A percentile compares a stretch with the other conserved stretches of the same genome.
Conservation (phyloP, 768 basidiomycete species). For the Leucosporidium creatinivorum region DNA sequence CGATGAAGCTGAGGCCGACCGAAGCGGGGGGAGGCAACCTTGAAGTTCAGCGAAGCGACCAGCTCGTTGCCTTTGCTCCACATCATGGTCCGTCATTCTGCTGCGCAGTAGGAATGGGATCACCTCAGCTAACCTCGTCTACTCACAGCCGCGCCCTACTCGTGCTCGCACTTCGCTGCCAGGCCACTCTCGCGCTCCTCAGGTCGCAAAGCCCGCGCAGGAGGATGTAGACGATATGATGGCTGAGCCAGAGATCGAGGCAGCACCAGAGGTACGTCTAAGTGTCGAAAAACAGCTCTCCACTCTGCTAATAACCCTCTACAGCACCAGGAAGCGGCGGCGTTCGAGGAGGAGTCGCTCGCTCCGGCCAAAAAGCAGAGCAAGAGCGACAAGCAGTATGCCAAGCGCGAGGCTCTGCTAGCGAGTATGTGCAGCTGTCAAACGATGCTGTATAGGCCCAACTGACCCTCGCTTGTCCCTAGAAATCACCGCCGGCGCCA, state of each 20-base stretch:
- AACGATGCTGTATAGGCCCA: not conserved
- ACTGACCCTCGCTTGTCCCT: not conserved
- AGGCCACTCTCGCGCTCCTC: slow-evolving; percentile 11
- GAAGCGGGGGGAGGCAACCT: not conserved
- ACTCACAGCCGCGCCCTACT: slow-evolving; percentile 15
- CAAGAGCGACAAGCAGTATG: slow-evolving; percentile 32
- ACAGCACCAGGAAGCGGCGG: not conserved
- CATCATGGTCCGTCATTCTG: not conserved
- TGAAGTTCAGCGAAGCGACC: not conserved
- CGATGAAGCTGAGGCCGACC: slow-evolving; percentile 45
- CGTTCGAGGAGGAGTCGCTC: not conserved
- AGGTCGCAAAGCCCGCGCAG: not conserved
- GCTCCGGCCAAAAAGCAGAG: slow-evolving; percentile 7
- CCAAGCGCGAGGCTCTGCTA: slow-evolving; percentile 29
- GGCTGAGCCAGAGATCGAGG: not conserved
- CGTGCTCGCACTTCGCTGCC: slow-evolving; percentile 28
- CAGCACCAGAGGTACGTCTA: not conserved
- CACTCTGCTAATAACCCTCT: too few relatives aligned
- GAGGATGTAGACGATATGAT: not conserved
- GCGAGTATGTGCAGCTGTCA: slow-evolving; percentile 20
- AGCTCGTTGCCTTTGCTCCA: not conserved
- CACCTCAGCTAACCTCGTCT: not conserved
- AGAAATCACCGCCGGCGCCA: slow-evolving; percentile 21
- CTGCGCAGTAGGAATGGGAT: not conserved
- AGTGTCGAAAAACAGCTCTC: too few relatives aligned